Evolutionary conservation across 1,284 basidiomycete genomes (phyloP).

Genomic region (Cutaneotrichosporon curvatum): DNA sequence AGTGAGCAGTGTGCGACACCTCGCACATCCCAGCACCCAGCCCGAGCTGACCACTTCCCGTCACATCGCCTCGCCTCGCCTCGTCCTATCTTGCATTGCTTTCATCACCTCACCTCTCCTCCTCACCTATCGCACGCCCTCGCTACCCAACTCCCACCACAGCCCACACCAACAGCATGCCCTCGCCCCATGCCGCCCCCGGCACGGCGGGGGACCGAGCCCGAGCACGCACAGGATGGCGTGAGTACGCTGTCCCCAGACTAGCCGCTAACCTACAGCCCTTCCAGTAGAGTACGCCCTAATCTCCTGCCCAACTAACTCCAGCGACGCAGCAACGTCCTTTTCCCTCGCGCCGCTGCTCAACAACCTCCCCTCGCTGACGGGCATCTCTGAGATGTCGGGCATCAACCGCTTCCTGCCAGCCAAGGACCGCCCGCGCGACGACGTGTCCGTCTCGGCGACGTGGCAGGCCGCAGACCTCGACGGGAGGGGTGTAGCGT

Average conservation of each 20-base stretch:
- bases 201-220: background rate
- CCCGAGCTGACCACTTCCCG: too few species aligned
- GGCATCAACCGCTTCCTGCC: conserved; percentile 22
- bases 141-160: too few species aligned
- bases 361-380: conserved; percentile 24
- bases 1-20: too few species aligned
- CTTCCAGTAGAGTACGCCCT: conserved; percentile 6
- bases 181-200: conserved; percentile 5
- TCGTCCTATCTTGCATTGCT: too few species aligned
- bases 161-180: background rate
- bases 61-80: too few species aligned
- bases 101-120: too few species aligned
- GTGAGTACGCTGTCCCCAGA: background rate
- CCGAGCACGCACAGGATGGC: background rate
- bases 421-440: conserved; percentile 9
- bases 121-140: too few species aligned
- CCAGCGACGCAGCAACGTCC: conserved; percentile 15
- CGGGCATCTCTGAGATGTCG: conserved; percentile 9
- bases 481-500: conserved; percentile 19
- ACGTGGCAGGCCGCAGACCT: conserved; percentile 33
- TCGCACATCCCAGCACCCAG: too few species aligned
- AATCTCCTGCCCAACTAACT: background rate
- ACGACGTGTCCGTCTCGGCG: conserved; percentile 6
- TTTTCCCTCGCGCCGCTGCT: conserved; percentile 27
- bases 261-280: conserved; percentile 4